Evolutionary conservation across 768 basidiomycete species (phyloP), one percentile per base, ranked within the genome.

Genomic region (Russula earlei): DNA sequence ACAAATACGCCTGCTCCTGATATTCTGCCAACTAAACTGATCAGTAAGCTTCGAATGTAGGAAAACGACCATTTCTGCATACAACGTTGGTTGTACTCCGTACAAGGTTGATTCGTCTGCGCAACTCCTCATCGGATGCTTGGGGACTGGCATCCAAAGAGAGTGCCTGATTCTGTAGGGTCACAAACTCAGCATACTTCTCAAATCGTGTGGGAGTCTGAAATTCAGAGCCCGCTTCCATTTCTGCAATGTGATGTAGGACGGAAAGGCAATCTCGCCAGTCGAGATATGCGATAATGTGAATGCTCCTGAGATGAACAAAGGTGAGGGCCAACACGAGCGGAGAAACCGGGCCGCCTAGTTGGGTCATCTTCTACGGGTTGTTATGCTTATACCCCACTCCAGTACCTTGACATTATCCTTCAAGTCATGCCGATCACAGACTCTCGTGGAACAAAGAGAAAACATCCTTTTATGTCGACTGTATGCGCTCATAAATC

Each of bases 1-100:
- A 75, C 3, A 99, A 78, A 68, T 92, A 90, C 2, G 93, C 77
- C 62, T 95, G 91, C 59, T 98, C 94, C 67, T 95, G 93, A 66
- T 95, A 97, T 66, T 84, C 81, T 66, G 81, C 80, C 27, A 97
- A 77, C 95, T 97, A 52, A 17, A 60, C 49, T 19, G 55, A 6
- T 56, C 42, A 15, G 17, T 62, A 31, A 62, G 56, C 14, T 22
- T 11, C 9, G 42, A 20, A 12, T 15, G 37, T 20, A 7, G 24
- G 20, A 10, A 29, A 15, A 24, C 4, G 8, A 25, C 19, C 34
- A 8, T 22, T 53, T 36, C 31, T 7, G 33, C 56, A 19, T 54
- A 60, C 58, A 15, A 59, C 49, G 4, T 46, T 33, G 7, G 24
- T 52, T 24, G 65, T 42, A 12, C 36, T 34, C 47, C 52, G 24